Percentiles rank a stretch among this genome's conserved stretches.
phyloP scores from a whole-genome alignment of 352 stramenopile species.

The Globisporangium radiosum region DNA sequence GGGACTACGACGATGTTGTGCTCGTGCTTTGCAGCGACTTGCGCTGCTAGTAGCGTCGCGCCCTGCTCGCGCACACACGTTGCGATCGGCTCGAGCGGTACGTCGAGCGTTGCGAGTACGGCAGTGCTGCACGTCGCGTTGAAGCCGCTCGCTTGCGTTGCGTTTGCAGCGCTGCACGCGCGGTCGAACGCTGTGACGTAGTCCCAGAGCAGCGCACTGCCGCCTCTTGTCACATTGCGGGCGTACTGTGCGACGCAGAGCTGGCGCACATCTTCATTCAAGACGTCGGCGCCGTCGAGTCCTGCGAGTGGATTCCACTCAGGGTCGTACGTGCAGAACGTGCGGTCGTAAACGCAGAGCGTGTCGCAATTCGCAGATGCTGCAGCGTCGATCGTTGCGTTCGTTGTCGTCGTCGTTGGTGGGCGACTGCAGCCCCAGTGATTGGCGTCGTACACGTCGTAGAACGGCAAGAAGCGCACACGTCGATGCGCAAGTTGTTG shows the following conservation, averaged over 20 bases:
- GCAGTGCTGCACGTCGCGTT: background rate
- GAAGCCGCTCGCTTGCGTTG: conserved; percentile 8
- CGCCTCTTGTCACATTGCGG: conserved; percentile 6
- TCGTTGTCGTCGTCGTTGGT: background rate
- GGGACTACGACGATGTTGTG: conserved; percentile 22
- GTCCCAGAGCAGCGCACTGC: conserved; percentile 17
- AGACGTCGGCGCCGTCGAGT: conserved; percentile 21
- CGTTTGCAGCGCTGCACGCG: conserved; percentile 12
- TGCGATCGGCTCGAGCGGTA: background rate
- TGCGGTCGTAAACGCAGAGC: conserved; percentile 18
- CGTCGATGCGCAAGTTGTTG: background rate
- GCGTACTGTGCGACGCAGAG: conserved; percentile 18
- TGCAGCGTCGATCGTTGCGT: background rate
- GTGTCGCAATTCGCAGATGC: conserved; percentile 11
- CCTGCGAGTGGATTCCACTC: conserved; percentile 21
- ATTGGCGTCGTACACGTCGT: conserved; percentile 4
- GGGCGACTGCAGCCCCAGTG: background rate
- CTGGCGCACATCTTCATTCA: conserved; percentile 23
- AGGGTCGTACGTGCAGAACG: conserved; percentile 28
- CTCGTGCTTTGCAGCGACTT: conserved; percentile 14
- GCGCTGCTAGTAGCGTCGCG: background rate
- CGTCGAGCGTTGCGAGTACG: background rate
- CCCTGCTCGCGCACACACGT: conserved; percentile 3
- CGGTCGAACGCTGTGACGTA: conserved; percentile 18
- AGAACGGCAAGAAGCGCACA: conserved; percentile 3